Evolutionary conservation across 345 rosid species (phyloP).

Genomic region (Syzygium jambos): DNA sequence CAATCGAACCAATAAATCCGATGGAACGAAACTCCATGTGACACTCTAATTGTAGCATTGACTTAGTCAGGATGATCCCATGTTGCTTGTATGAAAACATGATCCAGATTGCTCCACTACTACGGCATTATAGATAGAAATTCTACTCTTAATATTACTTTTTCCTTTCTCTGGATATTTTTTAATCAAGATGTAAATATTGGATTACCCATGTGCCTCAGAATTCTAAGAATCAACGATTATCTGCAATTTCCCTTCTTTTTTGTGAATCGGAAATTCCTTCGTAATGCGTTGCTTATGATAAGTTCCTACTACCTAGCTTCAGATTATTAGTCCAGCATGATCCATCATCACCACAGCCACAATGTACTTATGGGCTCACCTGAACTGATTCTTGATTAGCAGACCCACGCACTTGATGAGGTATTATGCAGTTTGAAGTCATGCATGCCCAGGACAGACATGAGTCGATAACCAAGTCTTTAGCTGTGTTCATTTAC

Average conservation of each 20-base stretch:
- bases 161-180: neutral
- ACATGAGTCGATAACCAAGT: no score
- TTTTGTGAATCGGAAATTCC: neutral
- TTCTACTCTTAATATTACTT: neutral
- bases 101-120: neutral
- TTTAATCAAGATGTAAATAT: neutral
- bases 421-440: no score
- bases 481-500: no score
- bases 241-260: neutral
- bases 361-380: neutral
- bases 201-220: neutral
- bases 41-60: neutral
- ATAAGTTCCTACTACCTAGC: neutral
- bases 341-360: neutral
- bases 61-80: neutral
- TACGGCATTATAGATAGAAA: neutral
- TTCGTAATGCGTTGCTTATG: neutral
- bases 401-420: no score
- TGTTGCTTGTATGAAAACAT: neutral
- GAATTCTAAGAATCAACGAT: neutral
- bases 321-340: neutral
- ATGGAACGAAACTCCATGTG: neutral
- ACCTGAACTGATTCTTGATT: neutral
- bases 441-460: no score
- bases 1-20: neutral